Evolutionary conservation across 2,329 filamentous ascomycete genomes (phyloP), one percentile per base, ranked within the genome.

Genomic region (Claviceps paspali): DNA sequence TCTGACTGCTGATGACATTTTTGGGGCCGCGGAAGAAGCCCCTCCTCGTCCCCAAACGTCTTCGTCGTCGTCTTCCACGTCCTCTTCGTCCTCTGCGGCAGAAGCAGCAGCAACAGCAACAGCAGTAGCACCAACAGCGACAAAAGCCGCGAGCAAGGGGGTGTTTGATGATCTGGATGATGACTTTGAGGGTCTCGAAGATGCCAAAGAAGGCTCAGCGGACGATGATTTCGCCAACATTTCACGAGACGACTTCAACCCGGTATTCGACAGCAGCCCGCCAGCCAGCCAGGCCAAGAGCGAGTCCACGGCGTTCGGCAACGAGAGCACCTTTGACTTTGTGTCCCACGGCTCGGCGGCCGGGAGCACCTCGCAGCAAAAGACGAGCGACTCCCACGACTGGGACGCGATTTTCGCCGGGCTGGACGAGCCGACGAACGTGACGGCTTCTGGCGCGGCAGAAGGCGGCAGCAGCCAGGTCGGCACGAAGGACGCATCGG

Each of bases 371-470:
- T 60, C 60, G 31, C 46, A 58, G 30, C 57, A 53, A 34, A 57
- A 63, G 41, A 53, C 57, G 21, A 48, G 61, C 0, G 70, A 72
- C 11, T 61, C 64, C 24, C 82, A 92, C 48, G 88, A 96, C 55
- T 96, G 91, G 91, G 88, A 96, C 51, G 82, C 85, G 28, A 84
- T 96, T 38, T 96, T 96, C 60, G 81, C 83, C 2, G 79, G 79
- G 19, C 64, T 93, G 6, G 82, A 88, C 48, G 70, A 69, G 2
- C 60, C 70, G 31, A 52, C 50, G 41, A 48, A 56, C 30, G 43
- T 53, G 42, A 46, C 56, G 34, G 41, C 51, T 17, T 38, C 45
- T 11, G 42, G 39, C 7, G 18, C 9, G 15, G 18, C 23, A 14
- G 34, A 29, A 18, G 30, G 36, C 24, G 27, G 39, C 32, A 32